Evolutionary conservation across 768 basidiomycete genomes (phyloP), one percentile per base, ranked within the genome.

Genomic region (Lactarius evosmus): DNA sequence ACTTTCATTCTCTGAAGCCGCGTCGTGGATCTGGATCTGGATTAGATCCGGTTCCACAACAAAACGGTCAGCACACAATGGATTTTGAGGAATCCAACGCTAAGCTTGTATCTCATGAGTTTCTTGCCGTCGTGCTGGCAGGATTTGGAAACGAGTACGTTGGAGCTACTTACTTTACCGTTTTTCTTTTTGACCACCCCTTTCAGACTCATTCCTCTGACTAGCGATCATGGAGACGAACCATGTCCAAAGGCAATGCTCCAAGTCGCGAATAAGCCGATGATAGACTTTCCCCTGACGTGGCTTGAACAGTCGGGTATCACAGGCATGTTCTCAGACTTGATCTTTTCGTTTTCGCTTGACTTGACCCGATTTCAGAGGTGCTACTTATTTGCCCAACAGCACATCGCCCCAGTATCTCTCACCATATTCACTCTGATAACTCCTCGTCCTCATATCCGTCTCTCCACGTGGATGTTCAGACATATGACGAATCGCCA

Each of bases 71-170:
- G n/a, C n/a, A 14, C 61, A 49, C 66, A 59, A 69, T 91, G 89
- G 85, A 91, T 70, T 81, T 91, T 66, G 81, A 68, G 56, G 67
- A 83, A 62, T 79, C 82, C 60, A 79, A 82, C 67, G 67, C 74
- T 29, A 83, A 82, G 53, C 77, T 79, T 30, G 78, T 83, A 27
- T 80, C 82, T 36, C 83, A 82, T 33, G 95, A 97, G 74, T 97
- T 97, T 73, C 83, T 91, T 57, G 95, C 91, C 0, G 85, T 98
- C 22, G 78, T 97, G 30, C 80, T 97, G 14, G 90, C 93, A 32
- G 95, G 95, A 36, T 93, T 93, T 77, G 95, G 95, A n/a, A 87
- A 90, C 70, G 88, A 89, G 95, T 91, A 75, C 74, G 86, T 72
- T 38, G 32, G 4, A 9, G 25, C 32, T 27, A 7, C 53, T n/a